These are phyloP conservation scores for Taxawa tesnikishii DNA, from an alignment of 2,329 filamentous ascomycete species.

Conservation along the genomic window DNA sequence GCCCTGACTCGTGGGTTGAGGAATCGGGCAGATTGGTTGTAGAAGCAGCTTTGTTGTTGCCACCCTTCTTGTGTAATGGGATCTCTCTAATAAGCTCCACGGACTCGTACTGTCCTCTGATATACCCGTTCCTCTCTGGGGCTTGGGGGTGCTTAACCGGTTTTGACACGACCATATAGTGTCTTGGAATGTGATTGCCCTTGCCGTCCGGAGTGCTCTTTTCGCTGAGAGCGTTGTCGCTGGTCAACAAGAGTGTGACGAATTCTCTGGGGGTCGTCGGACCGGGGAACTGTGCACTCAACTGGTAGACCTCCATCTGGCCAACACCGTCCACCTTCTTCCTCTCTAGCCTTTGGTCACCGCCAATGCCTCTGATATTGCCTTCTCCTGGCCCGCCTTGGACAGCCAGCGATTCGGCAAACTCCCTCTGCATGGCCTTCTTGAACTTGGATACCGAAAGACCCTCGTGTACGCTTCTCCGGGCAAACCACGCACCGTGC, in stretches of 20 bases:
- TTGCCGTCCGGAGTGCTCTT: conserved; percentile 24
- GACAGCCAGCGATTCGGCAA: conserved; percentile 62
- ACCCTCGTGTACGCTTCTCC: conserved; percentile 70
- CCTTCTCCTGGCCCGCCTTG: conserved; percentile 59
- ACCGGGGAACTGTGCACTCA: conserved; percentile 81
- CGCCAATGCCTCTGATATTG: conserved; percentile 74
- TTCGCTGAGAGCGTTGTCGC: conserved; percentile 38
- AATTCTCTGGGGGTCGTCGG: conserved; percentile 84
- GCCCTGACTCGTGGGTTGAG: conserved; percentile 10
- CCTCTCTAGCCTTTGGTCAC: conserved; percentile 61
- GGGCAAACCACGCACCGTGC: conserved; percentile 79
- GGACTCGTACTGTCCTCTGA: conserved; percentile 79
- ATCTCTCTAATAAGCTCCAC: conserved; percentile 86
- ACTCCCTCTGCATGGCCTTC: conserved; percentile 64
- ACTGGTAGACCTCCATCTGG: conserved; percentile 63
- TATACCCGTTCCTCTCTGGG: conserved; percentile 57
- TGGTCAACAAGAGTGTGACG: conserved; percentile 64
- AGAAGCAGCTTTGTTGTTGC: conserved; percentile 18
- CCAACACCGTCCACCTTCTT: conserved; percentile 46
- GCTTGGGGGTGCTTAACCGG: conserved; percentile 69
- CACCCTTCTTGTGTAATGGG: conserved; percentile 32
- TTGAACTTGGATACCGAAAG: conserved; percentile 68
- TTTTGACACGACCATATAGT: conserved; percentile 80
- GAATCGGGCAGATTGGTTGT: conserved; percentile 17
- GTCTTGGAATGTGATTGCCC: conserved; percentile 38